phyloP scores from a whole-genome alignment of 2,329 filamentous ascomycete genomes.

The Nigrospora sphaerica region DNA sequence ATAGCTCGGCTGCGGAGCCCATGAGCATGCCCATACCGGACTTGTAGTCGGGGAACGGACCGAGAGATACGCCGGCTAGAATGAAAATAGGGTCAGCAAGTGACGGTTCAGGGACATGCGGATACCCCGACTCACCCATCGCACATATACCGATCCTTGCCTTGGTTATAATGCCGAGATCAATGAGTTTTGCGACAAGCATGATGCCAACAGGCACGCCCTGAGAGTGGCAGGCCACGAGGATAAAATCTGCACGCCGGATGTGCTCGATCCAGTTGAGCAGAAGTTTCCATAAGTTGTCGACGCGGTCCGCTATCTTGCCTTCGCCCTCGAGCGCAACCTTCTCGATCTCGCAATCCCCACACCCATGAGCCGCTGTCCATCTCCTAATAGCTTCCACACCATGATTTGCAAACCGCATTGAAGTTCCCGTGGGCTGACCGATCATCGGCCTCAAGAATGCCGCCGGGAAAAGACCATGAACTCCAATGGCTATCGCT shows the following conservation, averaged over 20 bases:
- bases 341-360: slow-evolving; percentile 80
- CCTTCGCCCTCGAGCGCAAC: slow-evolving; percentile 93
- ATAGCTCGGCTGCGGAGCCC: slow-evolving; percentile 86
- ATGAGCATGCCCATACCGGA: slow-evolving; percentile 80
- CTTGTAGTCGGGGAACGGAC: slow-evolving; percentile 88
- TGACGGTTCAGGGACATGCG: background rate
- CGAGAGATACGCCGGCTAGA: slow-evolving; percentile 78
- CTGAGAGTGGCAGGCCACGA: slow-evolving; percentile 92
- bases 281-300: slow-evolving; percentile 88
- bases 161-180: slow-evolving; percentile 74
- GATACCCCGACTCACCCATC: slow-evolving; percentile 39
- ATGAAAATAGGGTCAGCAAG: slow-evolving; percentile 1
- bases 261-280: slow-evolving; percentile 94
- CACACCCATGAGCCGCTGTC: slow-evolving; percentile 66
- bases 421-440: slow-evolving; percentile 89
- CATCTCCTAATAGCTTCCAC: slow-evolving; percentile 79
- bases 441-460: slow-evolving; percentile 86
- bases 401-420: slow-evolving; percentile 84
- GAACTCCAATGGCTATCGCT: slow-evolving; percentile 87
- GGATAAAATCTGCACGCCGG: slow-evolving; percentile 76
- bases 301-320: slow-evolving; percentile 80
- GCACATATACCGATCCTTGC: slow-evolving; percentile 80
- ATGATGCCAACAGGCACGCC: slow-evolving; percentile 92
- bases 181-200: slow-evolving; percentile 85
- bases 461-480: slow-evolving; percentile 86